Base-by-base conservation (phyloP, 345 rosid species). In the Sisymbrium altissimum region DNA sequence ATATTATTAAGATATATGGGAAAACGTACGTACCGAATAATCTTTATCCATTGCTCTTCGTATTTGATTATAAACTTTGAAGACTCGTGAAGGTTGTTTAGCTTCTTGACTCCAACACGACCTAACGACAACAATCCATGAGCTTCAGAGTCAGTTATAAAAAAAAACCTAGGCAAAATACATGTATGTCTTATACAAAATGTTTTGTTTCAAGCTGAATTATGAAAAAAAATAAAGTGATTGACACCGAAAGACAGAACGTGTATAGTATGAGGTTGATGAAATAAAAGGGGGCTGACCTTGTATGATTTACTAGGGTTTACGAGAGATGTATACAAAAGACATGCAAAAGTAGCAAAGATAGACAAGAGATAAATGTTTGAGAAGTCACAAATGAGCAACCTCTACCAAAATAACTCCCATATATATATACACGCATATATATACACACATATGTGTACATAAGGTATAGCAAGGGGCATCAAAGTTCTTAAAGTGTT, bases 1-100 rank as follows among this genome's bases (percentile, higher is more conserved):
- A 35, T 35, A 35, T 35, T 10, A 35, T 35, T 9, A 35, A 35
- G 9, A 35, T 35, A 35, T 35, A 35, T 8, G 38, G 38, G 10
- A 66, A 56, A 27, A 58, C 29, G 17, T 65, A 50, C 67, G 66
- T 87, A 88, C 94, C 89, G 90, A 72, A 90, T 83, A 88, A 82
- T 84, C 87, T 79, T 85, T 87, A 73, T 92, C 96, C 91, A 92
- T 91, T 49, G 53, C 10, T 66, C 21, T 41, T 64, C 7, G 64
- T 64, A 3, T 9, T 73, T 73, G 57, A 43, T 64, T 59, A 27
- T 56, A 57, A 70, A 73, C 70, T 59, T 18, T 49, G 5, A 12
- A 14, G 35, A 18, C 27, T 41, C 29, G 14, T 13, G 7, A 38
- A 30, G 8, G 17, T 4, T 32, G 17, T 4, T 32, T 64, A 19